Evolutionary conservation across 768 basidiomycete species (phyloP), one percentile per base, ranked within the genome.

Genomic region (Cystoderma amianthinum): DNA sequence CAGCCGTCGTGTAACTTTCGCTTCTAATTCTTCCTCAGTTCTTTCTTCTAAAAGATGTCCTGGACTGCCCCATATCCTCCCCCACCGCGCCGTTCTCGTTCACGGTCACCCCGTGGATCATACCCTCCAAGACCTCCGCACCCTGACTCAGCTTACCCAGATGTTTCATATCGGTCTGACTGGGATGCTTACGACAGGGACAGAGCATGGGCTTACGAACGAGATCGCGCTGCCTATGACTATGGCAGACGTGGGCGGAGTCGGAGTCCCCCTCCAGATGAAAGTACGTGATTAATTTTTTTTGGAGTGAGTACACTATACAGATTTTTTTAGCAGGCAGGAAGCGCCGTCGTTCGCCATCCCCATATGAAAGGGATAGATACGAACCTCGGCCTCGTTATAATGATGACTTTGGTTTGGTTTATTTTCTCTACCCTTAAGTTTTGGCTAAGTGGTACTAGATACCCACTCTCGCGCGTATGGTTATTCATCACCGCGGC

Each of bases 311-410:
- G 38, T 39, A 25, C n/a, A 37, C 33, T 25, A n/a, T n/a, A n/a
- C n/a, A n/a, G n/a, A n/a, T 32, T 28, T 46, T 32, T 50, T 33
- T 50, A 78, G 67, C 61, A 65, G 80, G 72, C 43, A 71, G 87
- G 46, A 92, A 92, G 58, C 81, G 89, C 45, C 79, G 88, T 45
- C 72, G 89, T 48, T 91, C 89, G 15, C 61, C 72, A 48, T 86
- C 85, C 17, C 89, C 89, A 10, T 88, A 84, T 51, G 89, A 91
- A 54, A 72, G 88, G 44, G 87, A 88, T 43, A 67, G 88, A 33
- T 90, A 82, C 54, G 88, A 90, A 44, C 83, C 88, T 39, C 74
- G 89, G 37, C 87, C 86, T 24, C 76, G 88, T 38, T 88, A 87
- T 54, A 78, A 64, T 44, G 89, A 92, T 39, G 85, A 90, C 52